Evolutionary conservation across 2,329 filamentous ascomycete species (phyloP).

Genomic region (Raffaelea deltoideospora): DNA sequence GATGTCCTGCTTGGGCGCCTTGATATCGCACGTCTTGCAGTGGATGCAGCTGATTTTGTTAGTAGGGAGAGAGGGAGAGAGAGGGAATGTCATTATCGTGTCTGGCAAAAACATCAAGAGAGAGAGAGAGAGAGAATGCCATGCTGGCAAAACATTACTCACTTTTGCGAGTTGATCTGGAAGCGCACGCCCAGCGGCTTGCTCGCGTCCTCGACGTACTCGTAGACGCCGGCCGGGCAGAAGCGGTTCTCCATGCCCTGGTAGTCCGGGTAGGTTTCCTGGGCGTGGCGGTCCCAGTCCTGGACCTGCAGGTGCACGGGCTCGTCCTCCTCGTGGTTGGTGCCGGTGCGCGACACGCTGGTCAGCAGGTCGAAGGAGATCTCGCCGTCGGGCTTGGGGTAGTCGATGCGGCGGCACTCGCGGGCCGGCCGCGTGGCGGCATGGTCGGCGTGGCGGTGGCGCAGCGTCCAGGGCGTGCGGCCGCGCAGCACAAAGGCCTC

Average conservation of each 20-base stretch:
- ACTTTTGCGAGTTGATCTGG: conserved; percentile 97
- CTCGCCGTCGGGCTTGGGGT: conserved; percentile 90
- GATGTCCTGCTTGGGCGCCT: conserved; percentile 91
- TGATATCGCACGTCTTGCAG: conserved; percentile 99
- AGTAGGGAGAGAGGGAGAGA: not conserved
- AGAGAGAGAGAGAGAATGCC: conserved; percentile 9
- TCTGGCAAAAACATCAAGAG: conserved; percentile 9
- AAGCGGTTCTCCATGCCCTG: conserved; percentile 93
- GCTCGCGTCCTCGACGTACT: conserved; percentile 84
- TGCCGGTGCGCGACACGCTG: conserved; percentile 85
- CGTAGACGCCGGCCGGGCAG: conserved; percentile 93
- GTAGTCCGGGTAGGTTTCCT: conserved; percentile 69
- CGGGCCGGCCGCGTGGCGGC: conserved; percentile 68
- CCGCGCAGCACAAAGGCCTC: conserved; percentile 82
- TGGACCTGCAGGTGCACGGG: conserved; percentile 89
- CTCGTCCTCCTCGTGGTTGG: conserved; percentile 97
- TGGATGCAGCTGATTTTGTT: conserved; percentile 65
- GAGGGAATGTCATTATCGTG: no score
- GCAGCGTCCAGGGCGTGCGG: conserved; percentile 79
- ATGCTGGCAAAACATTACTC: no score
- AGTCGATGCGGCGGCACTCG: conserved; percentile 76
- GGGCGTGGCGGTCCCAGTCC: conserved; percentile 85
- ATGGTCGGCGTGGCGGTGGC: conserved; percentile 65
- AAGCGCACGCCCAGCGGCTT: conserved; percentile 85
- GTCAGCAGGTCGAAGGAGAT: conserved; percentile 94